Evolutionary conservation across 306 rosid genomes (phyloP).

Genomic region (Cicer pinnatifidum): DNA sequence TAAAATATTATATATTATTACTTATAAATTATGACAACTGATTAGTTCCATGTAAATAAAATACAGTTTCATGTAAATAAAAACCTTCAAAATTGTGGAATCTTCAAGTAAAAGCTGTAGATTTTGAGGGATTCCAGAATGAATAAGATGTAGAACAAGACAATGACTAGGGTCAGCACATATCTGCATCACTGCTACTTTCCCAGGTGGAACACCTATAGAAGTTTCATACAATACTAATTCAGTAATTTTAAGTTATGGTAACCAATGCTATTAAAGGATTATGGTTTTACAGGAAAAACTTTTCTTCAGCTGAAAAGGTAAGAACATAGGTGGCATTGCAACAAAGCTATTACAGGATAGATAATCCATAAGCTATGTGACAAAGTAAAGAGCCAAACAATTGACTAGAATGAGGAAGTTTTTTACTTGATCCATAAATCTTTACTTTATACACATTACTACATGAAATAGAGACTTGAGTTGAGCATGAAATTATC

Average conservation of each 20-base stretch:
- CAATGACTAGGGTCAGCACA: conserved; percentile 62
- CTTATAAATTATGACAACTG: background rate
- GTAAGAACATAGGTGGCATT: conserved; percentile 6
- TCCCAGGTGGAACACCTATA: conserved; percentile 80
- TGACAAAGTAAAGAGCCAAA: conserved; percentile 5
- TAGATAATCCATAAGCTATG: conserved; percentile 35
- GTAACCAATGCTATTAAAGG: conserved; percentile 17
- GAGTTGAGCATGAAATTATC: conserved; percentile 6
- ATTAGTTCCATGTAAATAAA: conserved; percentile 12
- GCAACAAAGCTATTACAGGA: background rate
- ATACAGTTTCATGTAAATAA: conserved; percentile 31
- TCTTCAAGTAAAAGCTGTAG: conserved; percentile 75
- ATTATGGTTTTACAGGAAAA: conserved; percentile 25
- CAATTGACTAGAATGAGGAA: conserved; percentile 28
- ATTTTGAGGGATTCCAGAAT: conserved; percentile 80
- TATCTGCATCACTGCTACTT: conserved; percentile 90
- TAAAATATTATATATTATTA: background rate
- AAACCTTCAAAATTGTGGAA: conserved; percentile 69
- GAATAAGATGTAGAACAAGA: conserved; percentile 81
- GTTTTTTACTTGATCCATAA: background rate
- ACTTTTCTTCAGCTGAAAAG: conserved; percentile 7
- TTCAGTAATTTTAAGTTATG: conserved; percentile 33
- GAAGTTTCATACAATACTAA: conserved; percentile 35
- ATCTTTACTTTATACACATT: conserved; percentile 10
- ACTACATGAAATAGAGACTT: background rate